These are phyloP conservation scores for Triadica sebifera DNA, from an alignment of 345 rosid species.

Conservation along the genomic window DNA sequence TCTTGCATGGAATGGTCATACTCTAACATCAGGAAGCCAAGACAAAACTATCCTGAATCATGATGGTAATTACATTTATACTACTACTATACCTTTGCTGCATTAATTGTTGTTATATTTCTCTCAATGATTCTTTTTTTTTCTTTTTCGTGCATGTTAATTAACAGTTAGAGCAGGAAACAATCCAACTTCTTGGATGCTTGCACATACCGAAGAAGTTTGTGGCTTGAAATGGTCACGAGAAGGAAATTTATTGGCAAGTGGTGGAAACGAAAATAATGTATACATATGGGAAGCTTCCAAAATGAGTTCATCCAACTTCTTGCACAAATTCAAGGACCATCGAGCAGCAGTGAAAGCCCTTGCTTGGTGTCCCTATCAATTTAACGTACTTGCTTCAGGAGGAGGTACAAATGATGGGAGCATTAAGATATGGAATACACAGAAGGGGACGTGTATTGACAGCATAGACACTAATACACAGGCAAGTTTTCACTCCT, in stretches of 20 bases:
- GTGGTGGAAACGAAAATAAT: slow-evolving; percentile 56
- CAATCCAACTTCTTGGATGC: slow-evolving; percentile 27
- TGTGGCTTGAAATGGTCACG: slow-evolving; percentile 51
- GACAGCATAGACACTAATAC: slow-evolving; percentile 36
- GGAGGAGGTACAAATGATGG: slow-evolving; percentile 58
- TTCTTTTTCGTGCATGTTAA: not conserved
- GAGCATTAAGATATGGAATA: slow-evolving; percentile 46
- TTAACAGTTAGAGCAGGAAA: slow-evolving; percentile 38
- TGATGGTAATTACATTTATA: slow-evolving; percentile 37
- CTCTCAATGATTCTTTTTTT: not conserved
- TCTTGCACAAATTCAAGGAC: slow-evolving; percentile 32
- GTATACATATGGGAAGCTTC: slow-evolving; percentile 50
- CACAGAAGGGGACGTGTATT: slow-evolving; percentile 36
- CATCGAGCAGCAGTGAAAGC: slow-evolving; percentile 57
- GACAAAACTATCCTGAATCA: slow-evolving; percentile 47
- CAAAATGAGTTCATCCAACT: slow-evolving; percentile 46
- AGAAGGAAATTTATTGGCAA: slow-evolving; percentile 47
- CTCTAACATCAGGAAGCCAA: slow-evolving; percentile 47
- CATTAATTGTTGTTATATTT: not conserved
- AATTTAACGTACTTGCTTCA: slow-evolving; percentile 47
- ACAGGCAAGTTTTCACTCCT: slow-evolving; percentile 35
- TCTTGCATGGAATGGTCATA: slow-evolving; percentile 42
- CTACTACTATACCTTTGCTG: not conserved
- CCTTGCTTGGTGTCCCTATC: slow-evolving; percentile 60
- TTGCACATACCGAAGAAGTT: slow-evolving; percentile 43